Evolutionary conservation across 2,329 filamentous ascomycete species (phyloP), one percentile per base, ranked within the genome.

Genomic region (Coccinonectria pachysandricola): DNA sequence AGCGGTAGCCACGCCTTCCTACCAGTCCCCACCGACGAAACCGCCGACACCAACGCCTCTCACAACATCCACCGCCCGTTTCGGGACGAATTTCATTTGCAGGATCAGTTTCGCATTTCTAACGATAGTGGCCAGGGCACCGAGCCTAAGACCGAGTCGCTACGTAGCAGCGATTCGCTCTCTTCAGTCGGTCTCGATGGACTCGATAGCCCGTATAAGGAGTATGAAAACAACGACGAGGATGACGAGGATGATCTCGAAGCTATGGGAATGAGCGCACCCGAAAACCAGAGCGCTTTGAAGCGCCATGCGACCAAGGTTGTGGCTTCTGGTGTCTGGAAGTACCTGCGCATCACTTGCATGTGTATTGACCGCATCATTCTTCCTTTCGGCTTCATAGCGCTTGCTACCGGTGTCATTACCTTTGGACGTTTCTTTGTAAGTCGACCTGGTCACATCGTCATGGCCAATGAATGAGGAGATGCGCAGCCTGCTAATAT

Each of bases 391-490:
- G 85, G 83, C 2, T 93, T 87, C 42, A 58, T 82, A 21, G 69
- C 75, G 1, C 54, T 94, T 10, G 60, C 70, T 12, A 80, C 75
- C 4, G 88, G 88, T 5, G 68, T 79, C 18, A 68, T 83, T 15
- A 76, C 84, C 0, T 87, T 81, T 46, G 82, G 75, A 14, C 82
- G 87, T 15, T 80, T 95, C 39, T 91, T 91, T 52, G 81, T 87
- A 66, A 69, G 81, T 48, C 7, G 6, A 7, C 17, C 15, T n/a
- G 16, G 6, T 12, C 6, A 7, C 15, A 12, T n/a, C 9, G 12
- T 12, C n/a, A 12, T 17, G 4, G 6, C 7, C 7, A 11, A 7
- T 19, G 5, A 3, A 6, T 11, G n/a, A n/a, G 21, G 4, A 5
- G 16, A 10, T 8, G 11, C 8, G 8, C 10, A 9, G 12, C 18